Evolutionary conservation across 1,284 basidiomycete species (phyloP).

Genomic region (Sanghuangporus baumii): DNA sequence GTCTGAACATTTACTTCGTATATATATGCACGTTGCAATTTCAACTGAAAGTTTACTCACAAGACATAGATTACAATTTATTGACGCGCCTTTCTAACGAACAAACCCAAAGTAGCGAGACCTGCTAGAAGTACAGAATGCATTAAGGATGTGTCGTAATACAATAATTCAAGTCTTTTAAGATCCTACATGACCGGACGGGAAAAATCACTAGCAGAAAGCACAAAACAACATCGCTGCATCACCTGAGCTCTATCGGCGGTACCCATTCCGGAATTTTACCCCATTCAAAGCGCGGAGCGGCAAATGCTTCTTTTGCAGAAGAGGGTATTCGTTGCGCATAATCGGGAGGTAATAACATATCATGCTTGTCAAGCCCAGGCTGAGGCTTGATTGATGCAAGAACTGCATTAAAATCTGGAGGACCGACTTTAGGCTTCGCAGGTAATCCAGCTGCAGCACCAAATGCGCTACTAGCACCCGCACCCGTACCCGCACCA

Average conservation of each 20-base stretch:
- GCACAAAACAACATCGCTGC: background rate
- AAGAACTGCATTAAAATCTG: conserved; percentile 14
- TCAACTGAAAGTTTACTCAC: no score
- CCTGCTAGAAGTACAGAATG: no score
- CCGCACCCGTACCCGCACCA: conserved; percentile 23
- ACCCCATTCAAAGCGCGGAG: conserved; percentile 62
- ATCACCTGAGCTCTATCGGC: conserved; percentile 58
- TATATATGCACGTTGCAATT: no score
- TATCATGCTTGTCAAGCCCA: conserved; percentile 50
- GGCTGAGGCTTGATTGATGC: conserved; percentile 33
- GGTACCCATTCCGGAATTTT: conserved; percentile 75
- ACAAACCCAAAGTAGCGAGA: no score
- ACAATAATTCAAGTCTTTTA: no score
- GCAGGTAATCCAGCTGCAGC: conserved; percentile 6
- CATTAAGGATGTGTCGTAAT: no score
- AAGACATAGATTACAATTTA: no score
- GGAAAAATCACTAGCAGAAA: no score
- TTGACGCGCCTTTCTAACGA: no score
- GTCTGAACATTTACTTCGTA: no score
- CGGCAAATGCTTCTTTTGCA: conserved; percentile 55
- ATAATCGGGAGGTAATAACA: conserved; percentile 54
- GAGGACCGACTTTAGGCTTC: conserved; percentile 11
- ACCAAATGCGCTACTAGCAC: conserved; percentile 18
- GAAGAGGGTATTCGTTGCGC: conserved; percentile 43
- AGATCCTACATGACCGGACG: no score